These are phyloP conservation scores for Basipetospora sp. DNA, from an alignment of 2,329 filamentous ascomycete genomes.

Conservation along the genomic window DNA sequence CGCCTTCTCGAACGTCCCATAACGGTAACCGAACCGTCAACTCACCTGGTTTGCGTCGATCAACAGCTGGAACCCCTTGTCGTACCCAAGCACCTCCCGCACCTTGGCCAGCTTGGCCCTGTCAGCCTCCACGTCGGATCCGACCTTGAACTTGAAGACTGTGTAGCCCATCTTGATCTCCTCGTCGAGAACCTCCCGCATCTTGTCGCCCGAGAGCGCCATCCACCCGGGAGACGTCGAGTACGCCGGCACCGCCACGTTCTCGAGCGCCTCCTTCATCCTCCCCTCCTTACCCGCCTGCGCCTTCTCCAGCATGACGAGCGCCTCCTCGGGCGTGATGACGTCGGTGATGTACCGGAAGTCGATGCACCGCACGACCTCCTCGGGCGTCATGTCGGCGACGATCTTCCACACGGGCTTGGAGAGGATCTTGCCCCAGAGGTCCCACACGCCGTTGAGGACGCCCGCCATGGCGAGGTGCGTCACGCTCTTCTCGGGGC, in stretches of 20 bases:
- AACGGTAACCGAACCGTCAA: background rate
- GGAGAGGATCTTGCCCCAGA: constrained; percentile 50
- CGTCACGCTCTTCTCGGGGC: constrained; percentile 57
- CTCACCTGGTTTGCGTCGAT: constrained; percentile 53
- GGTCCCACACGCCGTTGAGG: constrained; percentile 57
- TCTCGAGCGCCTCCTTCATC: constrained; percentile 44
- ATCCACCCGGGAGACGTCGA: constrained; percentile 56
- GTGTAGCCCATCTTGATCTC: constrained; percentile 45
- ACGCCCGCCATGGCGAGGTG: constrained; percentile 54
- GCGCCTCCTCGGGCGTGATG: constrained; percentile 50
- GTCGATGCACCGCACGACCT: constrained; percentile 53
- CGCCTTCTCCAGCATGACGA: constrained; percentile 42
- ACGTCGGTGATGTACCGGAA: constrained; percentile 60
- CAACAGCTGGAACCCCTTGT: constrained; percentile 51
- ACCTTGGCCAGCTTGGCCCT: constrained; percentile 42
- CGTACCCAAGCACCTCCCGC: constrained; percentile 48
- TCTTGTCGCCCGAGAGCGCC: constrained; percentile 52
- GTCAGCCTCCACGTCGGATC: constrained; percentile 43
- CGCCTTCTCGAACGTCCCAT: too few species aligned
- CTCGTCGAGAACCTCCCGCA: constrained; percentile 44
- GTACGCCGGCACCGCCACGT: constrained; percentile 50
- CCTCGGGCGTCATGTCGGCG: constrained; percentile 52
- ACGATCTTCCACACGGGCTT: constrained; percentile 58
- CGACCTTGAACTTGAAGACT: constrained; percentile 58
- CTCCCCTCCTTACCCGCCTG: constrained; percentile 44